Percentiles rank a stretch among this genome's conserved stretches.
Conservation (phyloP, 306 rosid species). For the Bauhinia variegata region DNA sequence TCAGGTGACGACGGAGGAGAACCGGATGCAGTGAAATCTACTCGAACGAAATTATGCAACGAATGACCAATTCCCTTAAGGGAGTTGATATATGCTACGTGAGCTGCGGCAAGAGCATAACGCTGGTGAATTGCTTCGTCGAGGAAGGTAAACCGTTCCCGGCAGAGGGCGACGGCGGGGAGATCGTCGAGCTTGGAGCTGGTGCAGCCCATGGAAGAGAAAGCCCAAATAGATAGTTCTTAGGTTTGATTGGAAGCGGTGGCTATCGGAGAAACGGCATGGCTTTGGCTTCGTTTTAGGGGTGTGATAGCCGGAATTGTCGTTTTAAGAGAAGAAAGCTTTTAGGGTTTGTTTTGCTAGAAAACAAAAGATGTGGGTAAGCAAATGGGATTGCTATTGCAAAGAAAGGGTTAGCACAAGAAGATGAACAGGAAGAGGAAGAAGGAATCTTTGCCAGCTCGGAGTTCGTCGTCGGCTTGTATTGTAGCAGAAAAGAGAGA, state of each 20-base stretch:
- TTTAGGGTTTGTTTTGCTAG: conserved; percentile 17
- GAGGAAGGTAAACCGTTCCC: conserved; percentile 64
- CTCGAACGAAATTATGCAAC: conserved; percentile 56
- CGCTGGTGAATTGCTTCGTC: conserved; percentile 87
- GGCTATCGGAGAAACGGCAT: background rate
- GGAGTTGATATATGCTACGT: conserved; percentile 69
- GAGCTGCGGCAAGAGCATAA: conserved; percentile 73
- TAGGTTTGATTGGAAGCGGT: no score
- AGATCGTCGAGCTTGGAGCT: conserved; percentile 92
- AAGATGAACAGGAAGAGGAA: background rate
- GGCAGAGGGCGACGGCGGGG: conserved; percentile 88
- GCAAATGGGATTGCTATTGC: no score
- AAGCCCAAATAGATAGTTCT: background rate
- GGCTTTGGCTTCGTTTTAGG: background rate
- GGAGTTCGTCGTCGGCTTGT: conserved; percentile 78
- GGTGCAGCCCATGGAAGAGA: conserved; percentile 71
- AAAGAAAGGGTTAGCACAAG: background rate
- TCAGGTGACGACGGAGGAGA: conserved; percentile 41
- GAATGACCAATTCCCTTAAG: conserved; percentile 70
- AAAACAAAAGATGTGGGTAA: no score
- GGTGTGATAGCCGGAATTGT: background rate
- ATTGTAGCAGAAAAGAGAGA: conserved; percentile 38
- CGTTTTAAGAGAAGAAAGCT: background rate
- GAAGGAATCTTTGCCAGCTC: conserved; percentile 93
- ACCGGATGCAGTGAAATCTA: conserved; percentile 37